Evolutionary conservation across 2,329 filamentous ascomycete genomes (phyloP).

Genomic region (Tetracladium maxilliforme): DNA sequence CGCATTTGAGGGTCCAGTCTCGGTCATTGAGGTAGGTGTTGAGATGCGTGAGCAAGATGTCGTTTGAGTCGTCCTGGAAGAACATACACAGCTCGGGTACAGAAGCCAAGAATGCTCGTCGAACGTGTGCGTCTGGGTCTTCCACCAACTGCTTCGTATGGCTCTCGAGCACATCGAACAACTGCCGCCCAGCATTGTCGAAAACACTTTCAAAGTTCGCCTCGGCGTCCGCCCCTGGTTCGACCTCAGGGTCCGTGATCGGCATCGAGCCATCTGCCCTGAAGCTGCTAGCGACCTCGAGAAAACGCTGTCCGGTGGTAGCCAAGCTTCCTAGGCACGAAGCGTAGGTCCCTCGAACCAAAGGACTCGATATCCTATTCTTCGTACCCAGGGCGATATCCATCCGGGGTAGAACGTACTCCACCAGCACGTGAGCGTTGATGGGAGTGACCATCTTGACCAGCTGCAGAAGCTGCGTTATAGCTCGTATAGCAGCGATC

Average conservation of each 20-base stretch:
- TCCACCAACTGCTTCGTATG: conserved; percentile 86
- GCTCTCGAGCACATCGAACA: conserved; percentile 70
- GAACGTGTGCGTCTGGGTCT: conserved; percentile 72
- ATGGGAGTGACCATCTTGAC: conserved; percentile 76
- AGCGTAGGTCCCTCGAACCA: conserved; percentile 84
- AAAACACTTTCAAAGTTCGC: conserved; percentile 71
- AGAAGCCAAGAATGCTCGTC: conserved; percentile 80
- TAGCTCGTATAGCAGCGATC: conserved; percentile 68
- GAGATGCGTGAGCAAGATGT: conserved; percentile 88
- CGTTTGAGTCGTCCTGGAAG: conserved; percentile 83
- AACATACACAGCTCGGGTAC: conserved; percentile 89
- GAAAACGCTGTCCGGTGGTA: conserved; percentile 67
- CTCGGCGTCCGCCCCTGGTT: conserved; percentile 52
- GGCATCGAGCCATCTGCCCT: conserved; percentile 71
- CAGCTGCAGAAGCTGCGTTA: conserved; percentile 78
- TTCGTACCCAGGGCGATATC: conserved; percentile 39
- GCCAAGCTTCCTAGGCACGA: conserved; percentile 83
- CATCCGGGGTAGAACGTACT: conserved; percentile 53
- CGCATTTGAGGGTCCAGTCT: conserved; percentile 92
- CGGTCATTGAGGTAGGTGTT: conserved; percentile 95
- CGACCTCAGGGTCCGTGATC: conserved; percentile 63
- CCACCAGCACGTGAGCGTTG: conserved; percentile 54
- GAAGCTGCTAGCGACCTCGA: conserved; percentile 83
- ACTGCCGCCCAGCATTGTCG: conserved; percentile 70
- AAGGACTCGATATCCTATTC: conserved; percentile 40